Percentiles rank a stretch among this genome's conserved stretches.
Conservation (phyloP, 2,329 filamentous ascomycete species). For the Aspergillus ustus region DNA sequence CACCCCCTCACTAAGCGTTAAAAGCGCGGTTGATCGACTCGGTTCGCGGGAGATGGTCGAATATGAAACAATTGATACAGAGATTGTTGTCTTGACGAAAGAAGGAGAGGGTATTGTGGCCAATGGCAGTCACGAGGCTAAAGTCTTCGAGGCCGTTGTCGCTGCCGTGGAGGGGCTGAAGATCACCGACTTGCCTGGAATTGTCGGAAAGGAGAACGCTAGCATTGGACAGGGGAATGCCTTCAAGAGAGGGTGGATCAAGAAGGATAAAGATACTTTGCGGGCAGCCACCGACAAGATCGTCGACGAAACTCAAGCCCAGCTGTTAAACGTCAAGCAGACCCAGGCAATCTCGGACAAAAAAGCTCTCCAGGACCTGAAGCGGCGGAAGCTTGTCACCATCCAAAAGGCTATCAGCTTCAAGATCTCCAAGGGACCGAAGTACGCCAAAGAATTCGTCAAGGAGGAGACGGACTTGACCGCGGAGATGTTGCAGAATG, state of each 20-base stretch:
- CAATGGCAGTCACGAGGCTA: constrained; percentile 80
- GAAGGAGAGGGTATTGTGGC: constrained; percentile 74
- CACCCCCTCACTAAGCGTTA: constrained; percentile 70
- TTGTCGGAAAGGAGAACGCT: constrained; percentile 53
- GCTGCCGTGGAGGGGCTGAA: constrained; percentile 78
- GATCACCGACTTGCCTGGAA: constrained; percentile 68
- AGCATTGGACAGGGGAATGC: constrained; percentile 89
- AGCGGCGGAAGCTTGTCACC: constrained; percentile 87
- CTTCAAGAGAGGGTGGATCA: constrained; percentile 76
- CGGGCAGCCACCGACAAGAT: constrained; percentile 70
- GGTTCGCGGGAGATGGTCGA: constrained; percentile 82
- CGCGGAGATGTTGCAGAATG: constrained; percentile 83
- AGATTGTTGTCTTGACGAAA: constrained; percentile 75
- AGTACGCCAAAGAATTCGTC: constrained; percentile 84
- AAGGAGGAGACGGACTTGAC: constrained; percentile 97
- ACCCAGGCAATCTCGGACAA: constrained; percentile 71
- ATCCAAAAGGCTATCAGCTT: constrained; percentile 85
- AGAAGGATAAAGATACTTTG: constrained; percentile 64
- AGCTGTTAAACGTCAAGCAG: constrained; percentile 73
- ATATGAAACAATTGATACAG: constrained; percentile 81
- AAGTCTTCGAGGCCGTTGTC: constrained; percentile 76
- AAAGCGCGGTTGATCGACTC: constrained; percentile 86
- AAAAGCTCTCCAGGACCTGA: constrained; percentile 79
- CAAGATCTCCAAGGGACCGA: constrained; percentile 80
- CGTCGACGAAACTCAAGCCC: constrained; percentile 75